Evolutionary conservation across 1,139 yeast species (phyloP), one percentile per base, ranked within the genome.

Genomic region (Debaryomyces subglobosus): DNA sequence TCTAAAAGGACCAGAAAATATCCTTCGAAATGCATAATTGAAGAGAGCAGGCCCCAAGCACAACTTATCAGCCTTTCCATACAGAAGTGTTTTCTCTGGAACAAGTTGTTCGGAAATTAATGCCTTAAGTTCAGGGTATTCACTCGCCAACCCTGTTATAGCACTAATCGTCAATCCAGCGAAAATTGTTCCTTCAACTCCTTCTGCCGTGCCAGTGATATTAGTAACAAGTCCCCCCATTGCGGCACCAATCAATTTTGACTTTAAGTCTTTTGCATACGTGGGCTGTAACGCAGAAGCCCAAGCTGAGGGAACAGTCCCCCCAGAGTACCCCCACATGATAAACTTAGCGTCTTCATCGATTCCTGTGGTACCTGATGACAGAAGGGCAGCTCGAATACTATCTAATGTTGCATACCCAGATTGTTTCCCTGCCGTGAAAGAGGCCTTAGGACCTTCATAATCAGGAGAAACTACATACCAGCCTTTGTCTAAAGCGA

Each of bases 251-350:
- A 65, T 41, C 6, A 69, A 40, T 39, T 60, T 49, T 3, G 53
- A 34, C 5, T 48, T 49, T 33, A 70, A 54, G 7, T 69, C 71
- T 2, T 71, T 71, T 0, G 74, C 74, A 47, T 69, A 69, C 1
- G 48, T 43, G 1, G 71, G 68, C 43, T 64, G 68, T 30, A 71
- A 51, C 12, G 65, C 58, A 1, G 74, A 65, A 4, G 74, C 74
- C 77, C 77, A 72, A 1, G 66, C 65, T 6, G 69, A 52, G 2
- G 77, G 72, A 15, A 71, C 52, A 2, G 72, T 57, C 0, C 78
- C 78, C 16, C 77, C 78, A 7, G 75, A 69, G 49, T 70, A 72
- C 0, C 78, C 78, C 72, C 72, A 72, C 32, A 68, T 20, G 1
- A 59, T 62, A 1, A 65, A 57, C 40, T 60, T 54, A 3, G 77